Base-by-base conservation (phyloP, 2,329 filamentous ascomycete genomes). In the Colletotrichum sp. region DNA sequence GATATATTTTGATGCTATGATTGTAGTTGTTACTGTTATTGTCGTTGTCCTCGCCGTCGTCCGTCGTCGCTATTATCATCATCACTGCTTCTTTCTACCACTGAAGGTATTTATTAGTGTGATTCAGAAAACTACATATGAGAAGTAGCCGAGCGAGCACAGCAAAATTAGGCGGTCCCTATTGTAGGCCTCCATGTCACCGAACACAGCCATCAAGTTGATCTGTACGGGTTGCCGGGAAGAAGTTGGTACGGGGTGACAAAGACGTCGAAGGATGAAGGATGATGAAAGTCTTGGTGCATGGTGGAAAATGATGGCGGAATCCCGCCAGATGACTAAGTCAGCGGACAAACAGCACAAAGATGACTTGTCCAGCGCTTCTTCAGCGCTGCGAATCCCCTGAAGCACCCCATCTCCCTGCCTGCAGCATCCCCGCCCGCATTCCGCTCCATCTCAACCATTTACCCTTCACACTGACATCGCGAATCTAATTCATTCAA, bases 261-360 rank as follows among this genome's bases (percentile, higher is more conserved):
- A n/a, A 30, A 34, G 59, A 19, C 13, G 19, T 8, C 6, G 16
- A 32, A 62, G 59, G 29, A 25, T 62, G 59, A 62, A 62, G 59
- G 30, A 64, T 30, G 59, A 34, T 30, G 59, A 34, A 30, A 25
- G 29, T 62, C 11, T n/a, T 64, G 59, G n/a, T 34, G n/a, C n/a
- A n/a, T n/a, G 15, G 64, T 76, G 69, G 22, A 30, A 30, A 69
- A 68, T 15, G 64, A n/a, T 65, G 73, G 73, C 73, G 73, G 73
- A 76, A 69, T 69, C 19, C 73, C 73, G 73, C 73, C 73, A 55
- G 13, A 19, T 59, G 44, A 69, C 72, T 73, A 65, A 69, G 64
- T 73, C 55, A 63, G 52, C 22, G 55, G 36, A n/a, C 25, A 25
- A n/a, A 55, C 13, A 67, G 19, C 61, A 57, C 59, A 30, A 27